Conservation (phyloP, 2,329 filamentous ascomycete genomes). For the Tricladium varicosporioides region DNA sequence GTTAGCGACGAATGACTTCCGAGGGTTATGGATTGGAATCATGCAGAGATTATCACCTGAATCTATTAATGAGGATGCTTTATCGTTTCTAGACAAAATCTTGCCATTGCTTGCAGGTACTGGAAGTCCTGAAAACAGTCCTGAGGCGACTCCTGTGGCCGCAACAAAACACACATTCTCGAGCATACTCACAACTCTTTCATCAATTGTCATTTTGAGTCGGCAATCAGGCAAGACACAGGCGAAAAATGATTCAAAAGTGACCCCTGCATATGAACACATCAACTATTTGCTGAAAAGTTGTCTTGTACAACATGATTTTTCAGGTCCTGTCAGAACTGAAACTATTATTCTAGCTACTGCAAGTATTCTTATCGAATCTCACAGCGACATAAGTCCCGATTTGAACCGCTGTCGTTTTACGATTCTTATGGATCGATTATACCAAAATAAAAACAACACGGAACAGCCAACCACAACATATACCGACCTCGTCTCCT, state of each 20-base stretch:
- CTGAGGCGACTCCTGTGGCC: conserved; percentile 10
- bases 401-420: neutral
- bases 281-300: conserved; percentile 18
- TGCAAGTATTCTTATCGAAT: conserved; percentile 21
- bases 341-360: conserved; percentile 19
- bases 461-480: neutral
- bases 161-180: conserved; percentile 38
- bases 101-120: conserved; percentile 32
- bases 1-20: conserved; percentile 43
- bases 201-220: conserved; percentile 36
- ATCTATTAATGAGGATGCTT: conserved; percentile 34
- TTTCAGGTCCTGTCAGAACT: neutral
- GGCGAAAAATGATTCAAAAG: no score
- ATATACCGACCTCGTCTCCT: conserved; percentile 26
- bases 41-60: conserved; percentile 37
- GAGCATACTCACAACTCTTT: conserved; percentile 42
- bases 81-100: conserved; percentile 37
- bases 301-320: conserved; percentile 12
- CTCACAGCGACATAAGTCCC: neutral
- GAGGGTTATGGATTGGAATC: conserved; percentile 40
- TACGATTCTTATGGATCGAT: conserved; percentile 5
- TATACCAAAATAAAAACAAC: conserved; percentile 3
- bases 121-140: neutral
- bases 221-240: conserved; percentile 3
- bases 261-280: conserved; percentile 6